Evolutionary conservation across 495 filamentous ascomycete species (phyloP).

Genomic region (Penicillium alfredii): DNA sequence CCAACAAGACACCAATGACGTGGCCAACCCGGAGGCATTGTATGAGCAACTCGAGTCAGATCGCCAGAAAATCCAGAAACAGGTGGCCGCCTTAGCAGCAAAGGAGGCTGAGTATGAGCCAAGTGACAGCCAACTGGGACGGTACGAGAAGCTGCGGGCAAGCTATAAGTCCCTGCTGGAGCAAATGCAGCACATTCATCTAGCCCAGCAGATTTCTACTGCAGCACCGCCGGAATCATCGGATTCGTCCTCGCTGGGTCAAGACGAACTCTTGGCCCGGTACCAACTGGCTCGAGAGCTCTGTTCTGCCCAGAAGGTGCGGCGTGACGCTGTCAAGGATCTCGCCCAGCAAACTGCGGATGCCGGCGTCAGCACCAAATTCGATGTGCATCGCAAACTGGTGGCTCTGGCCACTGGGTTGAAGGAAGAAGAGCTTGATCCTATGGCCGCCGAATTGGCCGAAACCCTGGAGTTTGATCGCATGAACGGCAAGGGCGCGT

Average conservation of each 20-base stretch:
- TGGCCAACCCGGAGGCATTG: constrained; percentile 39
- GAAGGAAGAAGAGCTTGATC: constrained; percentile 46
- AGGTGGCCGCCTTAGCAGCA: constrained; percentile 22
- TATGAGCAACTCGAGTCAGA: constrained; percentile 42
- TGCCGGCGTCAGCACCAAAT: constrained; percentile 46
- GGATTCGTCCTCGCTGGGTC: constrained; percentile 15
- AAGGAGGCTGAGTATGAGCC: constrained; percentile 31
- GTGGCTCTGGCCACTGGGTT: constrained; percentile 46
- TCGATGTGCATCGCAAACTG: constrained; percentile 47
- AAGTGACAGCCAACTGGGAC: constrained; percentile 23
- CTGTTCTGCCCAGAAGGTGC: constrained; percentile 33
- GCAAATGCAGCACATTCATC: constrained; percentile 27
- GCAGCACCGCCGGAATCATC: constrained; percentile 10
- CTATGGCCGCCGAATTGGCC: constrained; percentile 42
- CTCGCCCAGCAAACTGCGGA: constrained; percentile 44
- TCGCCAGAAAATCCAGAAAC: constrained; percentile 37
- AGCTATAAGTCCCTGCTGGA: constrained; percentile 42
- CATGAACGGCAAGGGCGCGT: constrained; percentile 34
- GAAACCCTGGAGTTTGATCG: constrained; percentile 45
- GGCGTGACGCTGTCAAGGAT: constrained; percentile 37
- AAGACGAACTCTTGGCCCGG: constrained; percentile 23
- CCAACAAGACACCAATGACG: constrained; percentile 35
- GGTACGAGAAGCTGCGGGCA: constrained; percentile 32
- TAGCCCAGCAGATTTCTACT: constrained; percentile 21
- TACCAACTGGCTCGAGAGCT: constrained; percentile 36